Percentiles rank a stretch among this genome's conserved stretches.
Evolutionary conservation across 192 early-diverging fungal genomes (phyloP).

Genomic region (Coemansia sp.): DNA sequence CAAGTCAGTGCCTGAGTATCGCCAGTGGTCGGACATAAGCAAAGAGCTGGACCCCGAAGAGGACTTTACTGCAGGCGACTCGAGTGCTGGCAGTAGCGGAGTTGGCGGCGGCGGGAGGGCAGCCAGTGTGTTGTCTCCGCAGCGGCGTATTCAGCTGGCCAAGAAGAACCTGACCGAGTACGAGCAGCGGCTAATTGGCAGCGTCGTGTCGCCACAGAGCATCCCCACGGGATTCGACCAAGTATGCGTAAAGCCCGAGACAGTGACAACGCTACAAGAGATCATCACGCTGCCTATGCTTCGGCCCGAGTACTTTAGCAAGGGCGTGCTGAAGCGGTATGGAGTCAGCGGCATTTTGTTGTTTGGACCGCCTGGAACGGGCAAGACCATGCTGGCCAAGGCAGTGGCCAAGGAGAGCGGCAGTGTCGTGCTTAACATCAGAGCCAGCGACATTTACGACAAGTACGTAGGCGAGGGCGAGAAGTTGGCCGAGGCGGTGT

Average conservation of each 20-base stretch:
- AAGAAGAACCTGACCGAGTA: slow-evolving; percentile 58
- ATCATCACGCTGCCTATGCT: slow-evolving; percentile 75
- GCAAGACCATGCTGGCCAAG: slow-evolving; percentile 84
- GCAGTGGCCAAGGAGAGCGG: slow-evolving; percentile 82
- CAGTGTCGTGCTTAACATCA: slow-evolving; percentile 73
- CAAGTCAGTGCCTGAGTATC: not conserved
- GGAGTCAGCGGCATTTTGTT: slow-evolving; percentile 75
- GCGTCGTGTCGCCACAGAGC: slow-evolving; percentile 74
- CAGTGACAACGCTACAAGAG: slow-evolving; percentile 84
- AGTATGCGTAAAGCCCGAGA: slow-evolving; percentile 71
- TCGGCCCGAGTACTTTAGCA: slow-evolving; percentile 73
- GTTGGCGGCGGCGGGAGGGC: not conserved
- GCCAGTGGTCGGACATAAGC: slow-evolving; percentile 27
- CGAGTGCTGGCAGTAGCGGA: not conserved
- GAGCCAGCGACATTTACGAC: slow-evolving; percentile 75
- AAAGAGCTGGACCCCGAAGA: slow-evolving; percentile 21
- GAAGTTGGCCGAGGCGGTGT: slow-evolving; percentile 92
- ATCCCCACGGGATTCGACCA: slow-evolving; percentile 63
- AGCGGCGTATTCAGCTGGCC: slow-evolving; percentile 44
- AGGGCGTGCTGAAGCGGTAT: slow-evolving; percentile 66
- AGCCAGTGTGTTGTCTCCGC: slow-evolving; percentile 13
- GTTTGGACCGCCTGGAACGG: slow-evolving; percentile 85
- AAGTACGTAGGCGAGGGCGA: slow-evolving; percentile 97
- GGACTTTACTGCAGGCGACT: not conserved
- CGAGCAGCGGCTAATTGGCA: slow-evolving; percentile 73